Conservation (phyloP, 2,329 filamentous ascomycete genomes). For the Coniella lustricola region DNA sequence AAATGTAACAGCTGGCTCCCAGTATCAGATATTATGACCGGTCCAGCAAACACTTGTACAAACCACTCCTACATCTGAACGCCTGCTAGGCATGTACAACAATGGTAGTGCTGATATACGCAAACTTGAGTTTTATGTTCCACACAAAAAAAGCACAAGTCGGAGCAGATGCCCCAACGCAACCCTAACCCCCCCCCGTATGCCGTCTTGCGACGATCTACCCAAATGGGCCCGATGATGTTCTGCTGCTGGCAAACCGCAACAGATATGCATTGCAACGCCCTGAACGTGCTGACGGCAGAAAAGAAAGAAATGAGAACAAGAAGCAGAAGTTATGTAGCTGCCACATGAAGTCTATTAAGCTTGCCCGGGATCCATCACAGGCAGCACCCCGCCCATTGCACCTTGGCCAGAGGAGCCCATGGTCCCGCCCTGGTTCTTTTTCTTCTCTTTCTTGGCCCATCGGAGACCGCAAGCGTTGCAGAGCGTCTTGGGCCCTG, state of each 20-base stretch:
- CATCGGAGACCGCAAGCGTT: slow-evolving; percentile 82
- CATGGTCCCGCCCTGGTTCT: slow-evolving; percentile 20
- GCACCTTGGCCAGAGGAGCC: slow-evolving; percentile 4
- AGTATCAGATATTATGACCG: too few species aligned
- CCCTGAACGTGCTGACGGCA: background rate
- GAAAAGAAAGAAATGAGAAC: background rate
- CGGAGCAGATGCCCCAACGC: too few species aligned
- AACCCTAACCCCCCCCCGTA: background rate
- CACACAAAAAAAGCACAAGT: background rate
- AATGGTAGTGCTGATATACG: background rate
- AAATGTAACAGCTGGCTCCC: too few species aligned
- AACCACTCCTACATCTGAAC: background rate
- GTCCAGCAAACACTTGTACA: background rate
- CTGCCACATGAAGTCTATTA: background rate
- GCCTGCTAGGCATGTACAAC: background rate
- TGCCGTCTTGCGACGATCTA: slow-evolving; percentile 13
- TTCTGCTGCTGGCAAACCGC: background rate
- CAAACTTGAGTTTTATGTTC: background rate
- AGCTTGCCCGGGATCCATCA: slow-evolving; percentile 10
- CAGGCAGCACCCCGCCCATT: slow-evolving; percentile 3
- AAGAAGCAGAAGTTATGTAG: background rate
- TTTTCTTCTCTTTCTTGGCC: slow-evolving; percentile 79
- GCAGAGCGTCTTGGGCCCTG: slow-evolving; percentile 87
- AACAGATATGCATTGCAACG: background rate
- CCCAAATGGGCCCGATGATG: slow-evolving; percentile 1